phyloP scores from a whole-genome alignment of 768 basidiomycete genomes.

The Trametes cubensis region DNA sequence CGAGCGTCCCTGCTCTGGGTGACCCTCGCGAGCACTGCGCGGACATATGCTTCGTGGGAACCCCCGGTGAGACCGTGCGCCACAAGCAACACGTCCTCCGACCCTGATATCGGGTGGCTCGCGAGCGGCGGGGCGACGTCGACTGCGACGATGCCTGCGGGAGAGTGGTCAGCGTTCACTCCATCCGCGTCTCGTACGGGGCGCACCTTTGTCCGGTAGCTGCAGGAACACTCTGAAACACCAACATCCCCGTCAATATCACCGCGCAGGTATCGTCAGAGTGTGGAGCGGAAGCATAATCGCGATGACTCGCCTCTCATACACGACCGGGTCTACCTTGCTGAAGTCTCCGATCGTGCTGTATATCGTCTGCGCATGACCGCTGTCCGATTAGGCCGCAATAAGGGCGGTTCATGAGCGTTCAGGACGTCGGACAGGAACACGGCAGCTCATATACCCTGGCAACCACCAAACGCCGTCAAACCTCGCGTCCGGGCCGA shows the following conservation, averaged over 20 bases:
- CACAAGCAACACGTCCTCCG: constrained; percentile 26
- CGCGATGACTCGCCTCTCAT: constrained; percentile 45
- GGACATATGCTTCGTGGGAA: constrained; percentile 31
- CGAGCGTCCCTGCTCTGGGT: constrained; percentile 10
- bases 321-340: constrained; percentile 52
- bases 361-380: constrained; percentile 62
- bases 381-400: constrained; percentile 44
- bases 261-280: background rate
- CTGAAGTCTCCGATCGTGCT: constrained; percentile 60
- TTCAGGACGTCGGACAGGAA: background rate
- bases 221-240: constrained; percentile 44
- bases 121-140: constrained; percentile 28
- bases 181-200: constrained; percentile 23
- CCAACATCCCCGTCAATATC: background rate
- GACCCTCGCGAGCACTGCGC: constrained; percentile 22
- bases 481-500: constrained; percentile 8
- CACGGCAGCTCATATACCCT: constrained; percentile 16
- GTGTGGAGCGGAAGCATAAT: background rate
- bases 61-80: constrained; percentile 33
- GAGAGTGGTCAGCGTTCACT: background rate
- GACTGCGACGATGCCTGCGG: constrained; percentile 26
- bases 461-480: constrained; percentile 29
- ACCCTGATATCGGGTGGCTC: constrained; percentile 9
- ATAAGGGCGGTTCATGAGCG: background rate
- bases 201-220: constrained; percentile 59